phyloP scores from a whole-genome alignment of 768 basidiomycete species.

The Coprinellus micaceus region DNA sequence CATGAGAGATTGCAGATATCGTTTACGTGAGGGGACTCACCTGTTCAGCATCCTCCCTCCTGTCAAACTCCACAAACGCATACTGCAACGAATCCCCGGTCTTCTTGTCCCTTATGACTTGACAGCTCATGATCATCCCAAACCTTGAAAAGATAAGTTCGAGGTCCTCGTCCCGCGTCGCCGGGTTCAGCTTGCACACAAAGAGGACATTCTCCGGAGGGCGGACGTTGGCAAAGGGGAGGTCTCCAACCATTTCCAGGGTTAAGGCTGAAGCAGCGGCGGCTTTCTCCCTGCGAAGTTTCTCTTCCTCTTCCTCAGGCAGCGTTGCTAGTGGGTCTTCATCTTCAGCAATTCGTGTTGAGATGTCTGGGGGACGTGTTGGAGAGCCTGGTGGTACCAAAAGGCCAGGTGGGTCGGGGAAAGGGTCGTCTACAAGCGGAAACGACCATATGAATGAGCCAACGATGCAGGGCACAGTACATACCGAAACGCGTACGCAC shows the following conservation, averaged over 20 bases:
- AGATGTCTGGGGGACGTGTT: slow-evolving; percentile 76
- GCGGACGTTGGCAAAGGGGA: slow-evolving; percentile 96
- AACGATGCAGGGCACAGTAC: not conserved
- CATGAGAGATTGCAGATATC: not conserved
- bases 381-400: slow-evolving; percentile 73
- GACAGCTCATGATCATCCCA: slow-evolving; percentile 94
- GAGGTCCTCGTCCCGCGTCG: slow-evolving; percentile 92
- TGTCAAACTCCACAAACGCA: slow-evolving; percentile 98
- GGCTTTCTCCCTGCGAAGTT: slow-evolving; percentile 76
- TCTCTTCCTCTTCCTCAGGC: slow-evolving; percentile 85
- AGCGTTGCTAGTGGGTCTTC: slow-evolving; percentile 82
- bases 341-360: slow-evolving; percentile 90
- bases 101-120: slow-evolving; percentile 93
- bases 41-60: slow-evolving; percentile 90
- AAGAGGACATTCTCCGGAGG: slow-evolving; percentile 98
- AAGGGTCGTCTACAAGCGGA: slow-evolving; percentile 80
- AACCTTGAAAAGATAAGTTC: slow-evolving; percentile 97
- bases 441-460: not conserved
- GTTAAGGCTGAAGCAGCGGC: slow-evolving; percentile 93
- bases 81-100: slow-evolving; percentile 97
- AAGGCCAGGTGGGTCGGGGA: slow-evolving; percentile 80
- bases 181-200: slow-evolving; percentile 97
- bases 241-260: slow-evolving; percentile 98
- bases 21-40: slow-evolving; percentile 37
- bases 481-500: slow-evolving; percentile 36